Base-by-base conservation (phyloP, 2,329 filamentous ascomycete genomes). In the Microdochium paspali region DNA sequence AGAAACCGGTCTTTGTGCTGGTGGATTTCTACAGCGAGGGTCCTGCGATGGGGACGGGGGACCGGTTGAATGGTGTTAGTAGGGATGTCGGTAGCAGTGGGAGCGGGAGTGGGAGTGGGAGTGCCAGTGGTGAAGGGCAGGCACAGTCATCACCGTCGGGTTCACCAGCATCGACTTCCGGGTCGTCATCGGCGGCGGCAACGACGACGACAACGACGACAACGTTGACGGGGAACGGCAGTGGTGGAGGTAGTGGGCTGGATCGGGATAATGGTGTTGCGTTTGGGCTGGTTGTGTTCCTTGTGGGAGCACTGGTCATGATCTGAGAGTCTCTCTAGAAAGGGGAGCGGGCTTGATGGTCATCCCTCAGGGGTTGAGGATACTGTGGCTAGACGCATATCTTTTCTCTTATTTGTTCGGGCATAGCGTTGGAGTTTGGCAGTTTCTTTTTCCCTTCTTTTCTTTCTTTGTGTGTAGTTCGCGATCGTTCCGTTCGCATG, bases 11-110 rank as follows among this genome's bases (percentile, higher is more conserved):
- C 3, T 90, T 88, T 56, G 74, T 88, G 20, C 72, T 93, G 10
- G 85, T 91, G 1, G 87, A 94, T 64, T 91, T 89, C 63, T 90
- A 83, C 63, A 83, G 87, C 61, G 73, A 82, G 50, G 87, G 84
- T 0, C 80, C 84, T 0, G 78, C 85, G 26, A 79, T 93, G 47
- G 70, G 73, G 6, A 82, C 82, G 0, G 82, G 85, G 2, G 87
- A 93, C 64, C 64, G 57, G 43, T 63, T 89, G 58, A 91, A 91
- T 61, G 70, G 67, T 9, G 65, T 82, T 47, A 66, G 58, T 6
- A 57, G 61, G 31, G 55, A 66, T 12, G 60, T 58, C 2, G 70
- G 71, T 9, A 63, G 71, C 13, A 18, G 20, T 9, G 39, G 7
- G 31, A 18, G 31, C 31, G 15, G 31, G 6, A 35, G 35, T 40